Evolutionary conservation across 805 yeast species (phyloP), one percentile per base, ranked within the genome.

Genomic region (Cyberlindnera galapagoensis): DNA sequence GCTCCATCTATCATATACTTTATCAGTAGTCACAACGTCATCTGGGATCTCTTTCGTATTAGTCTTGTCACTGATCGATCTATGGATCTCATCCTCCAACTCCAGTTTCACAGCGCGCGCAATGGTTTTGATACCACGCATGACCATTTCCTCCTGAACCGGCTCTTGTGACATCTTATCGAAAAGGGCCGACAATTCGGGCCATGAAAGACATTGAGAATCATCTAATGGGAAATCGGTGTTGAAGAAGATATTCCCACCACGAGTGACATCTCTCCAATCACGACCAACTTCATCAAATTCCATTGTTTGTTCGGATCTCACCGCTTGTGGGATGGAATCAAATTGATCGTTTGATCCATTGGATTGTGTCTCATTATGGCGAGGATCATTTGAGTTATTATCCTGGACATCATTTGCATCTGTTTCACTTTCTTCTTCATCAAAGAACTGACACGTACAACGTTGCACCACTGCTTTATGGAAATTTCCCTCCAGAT

Each of bases 221-320:
- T 39, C 41, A 27, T 38, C 33, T 11, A 50, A 28, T 18, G 19
- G 21, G 5, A 45, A 38, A 2, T 36, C 33, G 3, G 51, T 30
- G 24, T 47, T 52, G 42, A 49, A 58, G 22, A 57, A 54, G 9
- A 57, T 53, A 47, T 80, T 80, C 1, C 60, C 61, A 3, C 74
- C 83, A 30, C 86, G 58, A 3, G 83, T 80, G 9, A 77, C 62
- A 52, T 79, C 87, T 44, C 86, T 59, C 84, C 87, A 78, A 55
- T 80, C 87, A 21, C 72, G 60, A 0, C 84, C 85, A 28, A 63
- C 51, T 18, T 71, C 67, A 49, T 76, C 84, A 50, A 73, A 69
- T 30, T 71, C 75, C 23, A 71, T 56, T 6, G 31, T 31, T 15
- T 45, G 47, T 2, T 57, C 49, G 4, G 65, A 51, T 39, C 71